Base-by-base conservation (phyloP, 2,329 filamentous ascomycete genomes). In the Stenocarpella maydis region DNA sequence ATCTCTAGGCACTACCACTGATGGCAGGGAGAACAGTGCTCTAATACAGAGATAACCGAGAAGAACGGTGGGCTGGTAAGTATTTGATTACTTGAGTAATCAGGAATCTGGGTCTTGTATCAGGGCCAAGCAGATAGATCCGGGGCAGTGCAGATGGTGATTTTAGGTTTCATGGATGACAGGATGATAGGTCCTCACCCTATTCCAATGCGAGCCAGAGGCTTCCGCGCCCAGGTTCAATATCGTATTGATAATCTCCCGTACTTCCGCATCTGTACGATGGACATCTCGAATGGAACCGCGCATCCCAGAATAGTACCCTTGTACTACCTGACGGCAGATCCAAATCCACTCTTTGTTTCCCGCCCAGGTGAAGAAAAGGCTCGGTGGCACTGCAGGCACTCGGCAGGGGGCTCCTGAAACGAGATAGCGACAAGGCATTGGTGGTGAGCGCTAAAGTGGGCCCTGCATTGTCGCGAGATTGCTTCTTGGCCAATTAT, bases 401-500 rank as follows among this genome's bases (percentile, higher is more conserved):
- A 45, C 19, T 64, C 45, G 60, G 45, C 34, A 41, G 49, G 45
- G n/a, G 15, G 1, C n/a, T 24, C 37, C 28, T 63, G 58, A 63
- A 63, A 63, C 58, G 43, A 63, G 28, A 63, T 24, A 34, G 26
- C 17, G 24, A 60, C 55, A 17, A 3, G 2, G 55, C 55, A 31
- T 28, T 39, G 49, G 50, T 43, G 49, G 31, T 47, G 37, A 58
- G 65, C 65, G 65, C 65, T 45, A 58, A 50, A 14, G 52, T 58
- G 65, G 65, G 21, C 41, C 41, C 19, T 41, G 52, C 31, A 58
- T 58, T 21, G 52, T 58, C 58, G 52, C 26, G 65, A 58, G 52
- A 67, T 58, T 58, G 52, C n/a, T 41, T 49, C 41, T 31, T 39
- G 65, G 52, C 65, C 65, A 67, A 55, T 54, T 54, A 58, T 58